A percentile compares a stretch with the other conserved stretches of the same genome.
Evolutionary conservation across 2,329 filamentous ascomycete species (phyloP).

Genomic region (Hymenoscyphus albidus): DNA sequence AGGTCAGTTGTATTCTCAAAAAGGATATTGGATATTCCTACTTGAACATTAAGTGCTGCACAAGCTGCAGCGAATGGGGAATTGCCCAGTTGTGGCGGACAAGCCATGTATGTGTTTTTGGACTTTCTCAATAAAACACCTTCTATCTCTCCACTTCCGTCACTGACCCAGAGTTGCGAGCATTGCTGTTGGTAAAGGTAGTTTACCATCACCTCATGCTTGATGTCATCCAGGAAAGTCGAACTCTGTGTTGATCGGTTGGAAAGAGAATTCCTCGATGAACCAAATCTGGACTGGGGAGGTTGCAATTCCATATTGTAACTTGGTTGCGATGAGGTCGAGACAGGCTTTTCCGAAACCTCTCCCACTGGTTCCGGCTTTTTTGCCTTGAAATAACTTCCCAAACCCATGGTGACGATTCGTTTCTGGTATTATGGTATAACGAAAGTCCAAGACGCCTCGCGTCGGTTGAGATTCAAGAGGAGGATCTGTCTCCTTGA

Average conservation of each 20-base stretch:
- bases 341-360: slow-evolving; percentile 26
- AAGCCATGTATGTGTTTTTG: slow-evolving; percentile 67
- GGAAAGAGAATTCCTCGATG: slow-evolving; percentile 51
- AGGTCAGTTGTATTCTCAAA: neutral
- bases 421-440: slow-evolving; percentile 19
- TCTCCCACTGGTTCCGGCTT: slow-evolving; percentile 36
- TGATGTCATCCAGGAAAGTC: slow-evolving; percentile 65
- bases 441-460: slow-evolving; percentile 20
- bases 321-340: slow-evolving; percentile 27
- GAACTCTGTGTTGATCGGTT: slow-evolving; percentile 46
- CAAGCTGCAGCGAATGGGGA: slow-evolving; percentile 64
- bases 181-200: slow-evolving; percentile 80
- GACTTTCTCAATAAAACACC: slow-evolving; percentile 69
- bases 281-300: slow-evolving; percentile 46
- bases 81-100: slow-evolving; percentile 59
- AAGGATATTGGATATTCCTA: slow-evolving; percentile 36
- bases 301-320: slow-evolving; percentile 48
- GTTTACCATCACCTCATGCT: slow-evolving; percentile 80
- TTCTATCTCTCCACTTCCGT: slow-evolving; percentile 63
- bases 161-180: slow-evolving; percentile 68
- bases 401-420: slow-evolving; percentile 52
- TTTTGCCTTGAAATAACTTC: slow-evolving; percentile 58
- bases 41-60: slow-evolving; percentile 67
- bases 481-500: slow-evolving; percentile 16
- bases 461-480: slow-evolving; percentile 1